Percentiles rank a stretch among this genome's conserved stretches.
phyloP scores from a whole-genome alignment of 1,139 yeast genomes.

The Suhomyces atakaporum region DNA sequence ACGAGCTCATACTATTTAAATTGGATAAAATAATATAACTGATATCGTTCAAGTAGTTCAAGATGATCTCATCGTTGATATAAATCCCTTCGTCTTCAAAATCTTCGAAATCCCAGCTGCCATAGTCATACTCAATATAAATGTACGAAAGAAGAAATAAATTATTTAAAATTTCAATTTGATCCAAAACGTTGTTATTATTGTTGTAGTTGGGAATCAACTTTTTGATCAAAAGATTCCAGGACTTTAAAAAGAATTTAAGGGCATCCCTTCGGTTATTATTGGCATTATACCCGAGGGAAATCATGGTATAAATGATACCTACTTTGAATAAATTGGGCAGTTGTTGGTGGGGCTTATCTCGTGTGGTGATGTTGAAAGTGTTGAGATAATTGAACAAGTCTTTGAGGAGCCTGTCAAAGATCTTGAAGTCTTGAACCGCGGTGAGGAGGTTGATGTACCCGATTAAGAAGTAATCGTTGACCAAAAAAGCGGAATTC shows the following conservation, averaged over 20 bases:
- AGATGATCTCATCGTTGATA: slow-evolving; percentile 28
- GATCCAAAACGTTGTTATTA: slow-evolving; percentile 35
- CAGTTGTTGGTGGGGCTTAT: slow-evolving; percentile 5
- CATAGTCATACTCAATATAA: slow-evolving; percentile 32
- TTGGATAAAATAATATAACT: slow-evolving; percentile 22
- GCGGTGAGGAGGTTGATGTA: slow-evolving; percentile 26
- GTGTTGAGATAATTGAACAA: slow-evolving; percentile 31
- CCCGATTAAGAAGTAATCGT: slow-evolving; percentile 38
- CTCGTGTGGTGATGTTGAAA: slow-evolving; percentile 12
- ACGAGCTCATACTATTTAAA: slow-evolving; percentile 16
- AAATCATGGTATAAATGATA: slow-evolving; percentile 18
- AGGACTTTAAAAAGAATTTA: slow-evolving; percentile 38
- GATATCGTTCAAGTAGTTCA: slow-evolving; percentile 50
- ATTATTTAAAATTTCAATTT: slow-evolving; percentile 40
- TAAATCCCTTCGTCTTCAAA: slow-evolving; percentile 15
- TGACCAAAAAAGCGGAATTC: slow-evolving; percentile 18
- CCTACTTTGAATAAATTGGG: slow-evolving; percentile 20
- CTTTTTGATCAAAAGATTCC: slow-evolving; percentile 47
- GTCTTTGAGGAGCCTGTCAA: slow-evolving; percentile 28
- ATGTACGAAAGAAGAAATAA: slow-evolving; percentile 35
- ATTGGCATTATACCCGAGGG: slow-evolving; percentile 18
- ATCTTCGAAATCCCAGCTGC: slow-evolving; percentile 16
- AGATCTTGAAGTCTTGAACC: slow-evolving; percentile 19
- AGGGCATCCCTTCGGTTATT: slow-evolving; percentile 26
- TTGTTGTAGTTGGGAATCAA: slow-evolving; percentile 43